Base-by-base conservation (phyloP, 768 basidiomycete genomes). In the Mycena leptocephala region DNA sequence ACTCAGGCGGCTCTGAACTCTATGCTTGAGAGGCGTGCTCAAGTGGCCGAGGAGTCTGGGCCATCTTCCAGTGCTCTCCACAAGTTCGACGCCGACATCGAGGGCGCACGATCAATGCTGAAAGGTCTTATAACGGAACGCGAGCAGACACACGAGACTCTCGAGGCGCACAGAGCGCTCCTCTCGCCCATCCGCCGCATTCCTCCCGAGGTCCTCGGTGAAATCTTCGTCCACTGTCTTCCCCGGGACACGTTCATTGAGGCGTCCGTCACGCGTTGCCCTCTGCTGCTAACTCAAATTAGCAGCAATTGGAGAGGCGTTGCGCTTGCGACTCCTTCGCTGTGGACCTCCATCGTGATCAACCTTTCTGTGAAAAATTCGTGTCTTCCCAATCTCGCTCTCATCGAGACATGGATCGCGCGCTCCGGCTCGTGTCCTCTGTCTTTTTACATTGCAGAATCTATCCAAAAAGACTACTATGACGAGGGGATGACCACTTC, bases 131-230 rank as follows among this genome's bases (percentile, higher is more conserved):
- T 77, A 3, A 28, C 13, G 53, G 75, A 79, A 59, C 78, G 75
- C 33, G 76, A 76, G 30, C 37, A 64, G 41, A 67, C 63, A 10
- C 72, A 72, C 30, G 26, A 66, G 11, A 37, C 66, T 22, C 76
- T 81, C 22, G 76, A 81, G 43, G 70, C 72, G 26, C 80, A 78
- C 30, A 43, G 69, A 22, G 70, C 72, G 2, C 72, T 79, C 16
- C 68, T 82, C 5, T 82, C 82, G 13, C 80, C 82, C 62, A 81
- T 82, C 53, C 79, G 81, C 9, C 70, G 79, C 26, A 55, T 83
- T 30, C 81, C 81, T 20, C 69, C 78, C 16, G 83, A 84, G 62
- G 66, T 82, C 51, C 73, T 83, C 0, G 69, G 75, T 30, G 79
- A 81, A 63, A 81, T 84, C 35, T 83, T 84, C 73, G 24, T 71